Percentiles rank a stretch among this genome's conserved stretches.
Evolutionary conservation across 164 flowering plant genomes (phyloP).

Genomic region (Nelumbo lutea): DNA sequence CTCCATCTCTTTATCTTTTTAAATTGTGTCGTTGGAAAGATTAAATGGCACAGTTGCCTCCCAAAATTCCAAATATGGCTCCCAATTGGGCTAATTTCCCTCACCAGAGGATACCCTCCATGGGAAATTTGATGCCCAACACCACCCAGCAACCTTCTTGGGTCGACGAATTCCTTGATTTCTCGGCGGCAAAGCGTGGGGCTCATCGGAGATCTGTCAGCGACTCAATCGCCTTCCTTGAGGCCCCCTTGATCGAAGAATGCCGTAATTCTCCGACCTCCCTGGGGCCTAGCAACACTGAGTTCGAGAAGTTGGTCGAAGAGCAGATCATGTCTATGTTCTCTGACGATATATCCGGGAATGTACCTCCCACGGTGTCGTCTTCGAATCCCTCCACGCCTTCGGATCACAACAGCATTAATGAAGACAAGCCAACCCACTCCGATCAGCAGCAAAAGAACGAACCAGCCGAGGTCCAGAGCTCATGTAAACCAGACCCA

Average conservation of each 20-base stretch:
- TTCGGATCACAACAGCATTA: constrained; percentile 59
- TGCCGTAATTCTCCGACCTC: constrained; percentile 22
- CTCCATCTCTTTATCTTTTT: too few species aligned
- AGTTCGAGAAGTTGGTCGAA: constrained; percentile 61
- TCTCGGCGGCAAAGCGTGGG: constrained; percentile 53
- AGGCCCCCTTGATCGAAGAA: constrained; percentile 40
- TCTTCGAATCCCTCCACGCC: constrained; percentile 56
- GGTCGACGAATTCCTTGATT: constrained; percentile 85
- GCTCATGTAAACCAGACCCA: constrained; percentile 32
- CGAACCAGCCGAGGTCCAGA: constrained; percentile 54
- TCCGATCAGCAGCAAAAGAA: constrained; percentile 27
- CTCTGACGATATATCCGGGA: constrained; percentile 38
- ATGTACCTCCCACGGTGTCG: constrained; percentile 28
- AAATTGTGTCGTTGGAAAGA: not conserved
- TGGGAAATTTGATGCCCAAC: constrained; percentile 16
- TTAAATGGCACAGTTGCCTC: constrained; percentile 80
- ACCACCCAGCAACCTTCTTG: constrained; percentile 36
- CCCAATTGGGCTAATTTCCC: constrained; percentile 49
- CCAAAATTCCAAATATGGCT: constrained; percentile 64
- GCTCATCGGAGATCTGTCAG: constrained; percentile 63
- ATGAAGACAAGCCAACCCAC: constrained; percentile 36
- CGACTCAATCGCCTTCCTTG: constrained; percentile 73
- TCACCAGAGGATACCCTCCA: constrained; percentile 38
- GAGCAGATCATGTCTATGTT: constrained; percentile 81
- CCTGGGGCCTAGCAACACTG: constrained; percentile 14